Base-by-base conservation (phyloP, 768 basidiomycete species). In the Russula ochroleuca region DNA sequence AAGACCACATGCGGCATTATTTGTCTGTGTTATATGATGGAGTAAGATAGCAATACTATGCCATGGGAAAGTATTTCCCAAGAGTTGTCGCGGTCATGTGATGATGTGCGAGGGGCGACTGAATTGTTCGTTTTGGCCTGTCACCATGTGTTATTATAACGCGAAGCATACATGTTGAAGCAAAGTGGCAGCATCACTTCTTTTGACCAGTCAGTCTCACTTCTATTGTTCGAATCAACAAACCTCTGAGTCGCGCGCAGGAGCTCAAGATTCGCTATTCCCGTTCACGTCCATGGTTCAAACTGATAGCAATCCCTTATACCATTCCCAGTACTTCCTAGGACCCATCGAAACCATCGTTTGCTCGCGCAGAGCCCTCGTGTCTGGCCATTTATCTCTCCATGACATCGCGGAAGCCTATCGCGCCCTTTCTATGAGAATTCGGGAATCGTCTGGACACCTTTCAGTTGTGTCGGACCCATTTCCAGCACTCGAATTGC, bases 341-440 rank as follows among this genome's bases (percentile, higher is more conserved):
- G 59, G 64, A 13, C 59, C 64, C 38, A 40, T 65, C 31, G 48
- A 65, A 61, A 61, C 64, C 33, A 65, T 65, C 49, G 54, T 61
- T 40, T 50, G n/a, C n/a, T 65, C 64, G 33, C 53, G 38, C 3
- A 1, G 5, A 40, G 47, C 59, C 14, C 59, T 61, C n/a, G 8
- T 25, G 28, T 51, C 53, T 15, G 59, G 59, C 9, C 23, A 43
- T 51, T 41, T 65, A 13, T 65, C 64, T 5, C 54, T 57, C 3
- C 64, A 65, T 47, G 64, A 65, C 49, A 10, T 65, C 54, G 50
- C 54, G 0, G 64, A 65, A 51, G 64, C 64, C 23, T 65, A 65
- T 35, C 64, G 59, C 4, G 45, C 25, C 15, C 48, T 65, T 33
- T 61, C 64, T 17, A 57, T 33, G 58, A 61, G 64, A 31, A 57